A percentile compares a stretch with the other conserved stretches of the same genome.
These are phyloP conservation scores for Daldinia childiae DNA, from an alignment of 495 filamentous ascomycete species.

Conservation along the genomic window DNA sequence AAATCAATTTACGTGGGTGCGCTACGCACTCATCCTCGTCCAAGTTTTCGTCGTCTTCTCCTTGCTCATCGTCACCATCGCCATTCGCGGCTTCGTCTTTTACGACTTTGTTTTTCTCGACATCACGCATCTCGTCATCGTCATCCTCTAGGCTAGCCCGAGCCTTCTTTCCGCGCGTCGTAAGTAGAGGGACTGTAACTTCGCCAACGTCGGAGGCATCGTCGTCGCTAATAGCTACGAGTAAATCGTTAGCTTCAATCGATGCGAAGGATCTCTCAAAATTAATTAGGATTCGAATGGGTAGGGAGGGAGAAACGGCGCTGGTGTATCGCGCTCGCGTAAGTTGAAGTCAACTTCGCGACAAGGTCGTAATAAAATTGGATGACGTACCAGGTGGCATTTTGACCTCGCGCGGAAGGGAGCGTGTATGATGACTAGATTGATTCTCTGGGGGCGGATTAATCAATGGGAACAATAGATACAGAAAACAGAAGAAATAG, in stretches of 20 bases:
- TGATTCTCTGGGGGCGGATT: neutral
- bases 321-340: slow-evolving; percentile 12
- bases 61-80: slow-evolving; percentile 46
- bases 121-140: slow-evolving; percentile 27
- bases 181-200: slow-evolving; percentile 29
- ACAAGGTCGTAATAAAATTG: neutral
- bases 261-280: neutral
- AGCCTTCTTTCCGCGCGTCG: slow-evolving; percentile 38
- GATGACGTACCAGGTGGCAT: slow-evolving; percentile 46
- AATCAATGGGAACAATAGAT: neutral
- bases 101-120: slow-evolving; percentile 24
- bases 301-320: neutral
- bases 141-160: neutral
- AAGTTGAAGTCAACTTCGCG: slow-evolving; percentile 9
- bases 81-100: slow-evolving; percentile 41
- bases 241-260: slow-evolving; percentile 6
- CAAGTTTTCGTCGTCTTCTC: slow-evolving; percentile 48
- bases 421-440: neutral
- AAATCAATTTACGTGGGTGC: slow-evolving; percentile 4
- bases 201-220: slow-evolving; percentile 49
- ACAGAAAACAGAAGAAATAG: neutral
- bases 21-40: slow-evolving; percentile 56
- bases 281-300: neutral
- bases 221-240: slow-evolving; percentile 53
- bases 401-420: neutral